Conservation (phyloP, 306 rosid genomes). For the Prunus padus region DNA sequence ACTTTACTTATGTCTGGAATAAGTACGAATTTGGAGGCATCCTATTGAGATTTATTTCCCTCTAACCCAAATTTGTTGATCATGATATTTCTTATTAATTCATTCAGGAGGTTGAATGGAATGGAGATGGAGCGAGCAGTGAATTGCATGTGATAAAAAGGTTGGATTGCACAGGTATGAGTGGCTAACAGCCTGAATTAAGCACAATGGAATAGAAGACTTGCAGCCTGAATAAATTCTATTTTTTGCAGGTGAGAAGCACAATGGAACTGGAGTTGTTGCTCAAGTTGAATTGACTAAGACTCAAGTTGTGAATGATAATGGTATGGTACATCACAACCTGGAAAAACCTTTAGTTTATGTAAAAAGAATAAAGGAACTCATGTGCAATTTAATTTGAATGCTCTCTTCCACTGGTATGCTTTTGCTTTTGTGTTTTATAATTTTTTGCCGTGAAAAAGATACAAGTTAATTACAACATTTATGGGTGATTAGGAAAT, state of each 20-base stretch:
- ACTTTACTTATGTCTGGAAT: background rate
- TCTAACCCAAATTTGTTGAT: background rate
- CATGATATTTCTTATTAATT: background rate
- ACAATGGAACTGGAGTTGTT: slow-evolving; percentile 3
- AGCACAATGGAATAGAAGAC: background rate
- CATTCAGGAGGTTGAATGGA: slow-evolving; percentile 1
- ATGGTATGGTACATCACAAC: background rate
- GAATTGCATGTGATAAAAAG: background rate
- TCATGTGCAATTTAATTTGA: background rate
- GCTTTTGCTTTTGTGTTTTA: background rate
- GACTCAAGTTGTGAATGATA: background rate
- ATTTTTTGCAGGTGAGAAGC: slow-evolving; percentile 5
- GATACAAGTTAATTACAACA: background rate
- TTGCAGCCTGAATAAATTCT: background rate
- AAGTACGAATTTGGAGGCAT: background rate
- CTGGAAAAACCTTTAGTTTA: background rate
- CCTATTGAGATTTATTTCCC: background rate
- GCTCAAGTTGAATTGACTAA: background rate
- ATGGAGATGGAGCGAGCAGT: background rate
- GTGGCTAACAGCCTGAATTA: background rate
- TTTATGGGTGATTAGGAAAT: background rate
- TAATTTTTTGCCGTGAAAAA: background rate
- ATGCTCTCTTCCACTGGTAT: background rate
- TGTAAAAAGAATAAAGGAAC: background rate
- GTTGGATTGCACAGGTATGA: background rate